Base-by-base conservation (phyloP, 306 rosid species). In the Malus sylvestris region DNA sequence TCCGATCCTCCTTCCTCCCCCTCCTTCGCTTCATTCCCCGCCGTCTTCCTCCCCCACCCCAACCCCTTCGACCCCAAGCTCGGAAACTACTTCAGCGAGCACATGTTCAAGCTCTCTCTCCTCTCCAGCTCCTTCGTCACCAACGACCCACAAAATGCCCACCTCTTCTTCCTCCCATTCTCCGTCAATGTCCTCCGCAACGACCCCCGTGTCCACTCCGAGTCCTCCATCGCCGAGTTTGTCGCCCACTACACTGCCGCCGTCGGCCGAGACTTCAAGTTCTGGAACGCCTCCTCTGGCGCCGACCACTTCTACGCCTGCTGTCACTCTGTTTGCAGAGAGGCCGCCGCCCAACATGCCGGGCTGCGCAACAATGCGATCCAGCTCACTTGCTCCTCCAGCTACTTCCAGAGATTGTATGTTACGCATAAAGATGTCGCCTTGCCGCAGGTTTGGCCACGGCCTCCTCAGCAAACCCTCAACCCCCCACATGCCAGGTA, bases 1-100 rank as follows among this genome's bases (percentile, higher is more conserved):
- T 81, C 85, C 7, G 14, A 45, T 44, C 25, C 27, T 33, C 19
- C 53, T 46, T 46, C 53, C 19, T 46, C 19, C 19, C 18, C 53
- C 19, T 46, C 19, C 19, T 75, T 68, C 32, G 49, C 72, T 19
- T 67, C 32, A 8, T 81, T 67, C 52, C 42, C 72, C 49, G 53
- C 40, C 49, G 77, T 81, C 49, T 81, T 77, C 74, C 75, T 76
- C 51, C 81, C 81, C 66, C 85, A 81, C 44, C 74, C 74, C 25
- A 20, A 81, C 58, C 81, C 85, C 10, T 77, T 58, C 40, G 15
- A 77, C 59, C 78, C 85, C 1, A 58, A 53, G 59, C 52, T 71
- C 25, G 85, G 85, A 58, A 81, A 81, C 72, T 76, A 81, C 85
- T 81, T 71, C 75, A 81, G 85, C 57, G 85, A 81, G 59, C 85